A percentile compares a stretch with the other conserved stretches of the same genome.
Conservation (phyloP, 2,329 filamentous ascomycete genomes). For the Aspergillus melleus region DNA sequence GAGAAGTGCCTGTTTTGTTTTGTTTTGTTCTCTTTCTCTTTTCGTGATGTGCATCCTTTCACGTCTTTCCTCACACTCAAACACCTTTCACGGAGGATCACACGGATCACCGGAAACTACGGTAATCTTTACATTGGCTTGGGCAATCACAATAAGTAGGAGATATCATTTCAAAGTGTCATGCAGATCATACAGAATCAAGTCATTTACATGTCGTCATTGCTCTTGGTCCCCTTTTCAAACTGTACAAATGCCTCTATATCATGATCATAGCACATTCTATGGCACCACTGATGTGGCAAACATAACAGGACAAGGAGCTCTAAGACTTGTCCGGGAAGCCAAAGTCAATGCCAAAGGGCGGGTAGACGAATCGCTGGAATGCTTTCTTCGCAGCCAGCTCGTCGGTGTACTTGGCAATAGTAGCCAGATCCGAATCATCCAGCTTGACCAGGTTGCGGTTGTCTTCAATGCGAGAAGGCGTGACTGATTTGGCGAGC, state of each 20-base stretch:
- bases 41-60: not conserved
- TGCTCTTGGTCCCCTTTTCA: not conserved
- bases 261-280: not conserved
- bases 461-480: slow-evolving; percentile 43
- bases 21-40: not conserved
- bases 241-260: not conserved
- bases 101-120: too few relatives aligned
- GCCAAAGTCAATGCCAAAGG: slow-evolving; percentile 68
- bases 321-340: slow-evolving; percentile 64
- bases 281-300: not conserved
- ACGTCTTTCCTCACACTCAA: not conserved
- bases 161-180: not conserved
- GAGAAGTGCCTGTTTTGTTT: not conserved
- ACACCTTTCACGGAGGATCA: not conserved
- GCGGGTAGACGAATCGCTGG: slow-evolving; percentile 63
- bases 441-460: slow-evolving; percentile 41
- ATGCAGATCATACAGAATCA: not conserved
- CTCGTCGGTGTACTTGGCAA: slow-evolving; percentile 38
- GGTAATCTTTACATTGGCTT: not conserved
- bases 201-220: not conserved
- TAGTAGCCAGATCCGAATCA: slow-evolving; percentile 36
- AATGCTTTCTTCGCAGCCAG: slow-evolving; percentile 33
- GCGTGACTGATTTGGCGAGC: slow-evolving; percentile 44
- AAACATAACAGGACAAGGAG: not conserved
- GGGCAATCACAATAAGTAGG: not conserved